phyloP scores from a whole-genome alignment of 192 early-diverging fungal species.

The Glomus cerebriforme region DNA sequence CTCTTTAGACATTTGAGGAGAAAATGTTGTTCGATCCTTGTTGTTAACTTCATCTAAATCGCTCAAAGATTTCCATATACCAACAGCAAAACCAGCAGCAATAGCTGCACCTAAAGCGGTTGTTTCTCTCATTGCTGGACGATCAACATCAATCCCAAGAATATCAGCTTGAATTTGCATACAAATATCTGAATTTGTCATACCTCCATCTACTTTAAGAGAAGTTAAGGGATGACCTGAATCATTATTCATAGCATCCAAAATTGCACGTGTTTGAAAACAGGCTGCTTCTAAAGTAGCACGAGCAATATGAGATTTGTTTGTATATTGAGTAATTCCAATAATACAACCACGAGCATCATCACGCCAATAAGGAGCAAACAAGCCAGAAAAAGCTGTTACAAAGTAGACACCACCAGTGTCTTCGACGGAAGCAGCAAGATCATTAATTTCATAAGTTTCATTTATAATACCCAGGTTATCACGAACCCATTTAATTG shows the following conservation, averaged over 20 bases:
- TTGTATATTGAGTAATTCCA: conserved; percentile 89
- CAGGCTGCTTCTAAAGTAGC: conserved; percentile 90
- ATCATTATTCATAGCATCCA: conserved; percentile 89
- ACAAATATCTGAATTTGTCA: conserved; percentile 84
- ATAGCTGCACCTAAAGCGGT: conserved; percentile 92
- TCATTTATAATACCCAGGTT: conserved; percentile 79
- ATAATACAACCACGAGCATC: conserved; percentile 87
- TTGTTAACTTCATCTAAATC: conserved; percentile 58
- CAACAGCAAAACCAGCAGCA: conserved; percentile 65
- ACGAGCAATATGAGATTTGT: conserved; percentile 79
- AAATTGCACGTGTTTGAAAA: conserved; percentile 85
- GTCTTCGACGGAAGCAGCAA: conserved; percentile 69
- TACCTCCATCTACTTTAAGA: conserved; percentile 94
- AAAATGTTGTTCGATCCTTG: conserved; percentile 50
- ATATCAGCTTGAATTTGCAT: conserved; percentile 95
- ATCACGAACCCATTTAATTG: conserved; percentile 90
- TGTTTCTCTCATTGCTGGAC: conserved; percentile 88
- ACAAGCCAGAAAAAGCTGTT: conserved; percentile 89
- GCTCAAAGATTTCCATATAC: conserved; percentile 56
- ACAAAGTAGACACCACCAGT: conserved; percentile 95
- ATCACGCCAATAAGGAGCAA: conserved; percentile 93
- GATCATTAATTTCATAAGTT: conserved; percentile 68
- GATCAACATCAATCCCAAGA: conserved; percentile 72
- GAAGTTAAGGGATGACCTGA: conserved; percentile 63
- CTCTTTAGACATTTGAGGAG: conserved; percentile 48